Percentiles rank a stretch among this genome's conserved stretches.
Evolutionary conservation across 352 stramenopile genomes (phyloP).

Genomic region (Chrysophaeum taylorii): DNA sequence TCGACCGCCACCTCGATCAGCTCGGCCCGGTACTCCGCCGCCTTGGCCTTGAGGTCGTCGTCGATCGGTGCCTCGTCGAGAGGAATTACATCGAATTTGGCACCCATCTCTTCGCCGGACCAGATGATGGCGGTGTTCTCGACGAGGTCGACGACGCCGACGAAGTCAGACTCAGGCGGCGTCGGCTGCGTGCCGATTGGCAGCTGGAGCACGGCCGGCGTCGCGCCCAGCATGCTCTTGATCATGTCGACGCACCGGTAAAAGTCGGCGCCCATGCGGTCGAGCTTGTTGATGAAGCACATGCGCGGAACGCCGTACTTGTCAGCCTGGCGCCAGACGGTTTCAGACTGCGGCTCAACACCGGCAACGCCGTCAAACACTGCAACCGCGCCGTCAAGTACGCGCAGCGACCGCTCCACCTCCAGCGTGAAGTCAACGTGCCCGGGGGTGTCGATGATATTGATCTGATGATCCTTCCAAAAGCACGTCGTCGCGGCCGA

Average conservation of each 20-base stretch:
- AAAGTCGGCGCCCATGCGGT: constrained; percentile 85
- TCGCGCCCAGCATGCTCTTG: constrained; percentile 53
- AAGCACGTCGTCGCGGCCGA: constrained; percentile 85
- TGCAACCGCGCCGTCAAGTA: constrained; percentile 90
- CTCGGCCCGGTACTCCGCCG: constrained; percentile 56
- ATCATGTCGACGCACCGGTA: constrained; percentile 72
- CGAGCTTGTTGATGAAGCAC: constrained; percentile 94
- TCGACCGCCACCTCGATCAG: constrained; percentile 67
- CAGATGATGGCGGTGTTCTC: constrained; percentile 64
- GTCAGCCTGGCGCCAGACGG: constrained; percentile 70
- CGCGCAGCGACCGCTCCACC: constrained; percentile 88
- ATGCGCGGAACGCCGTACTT: constrained; percentile 81
- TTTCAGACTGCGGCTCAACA: constrained; percentile 81
- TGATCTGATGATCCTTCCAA: constrained; percentile 85
- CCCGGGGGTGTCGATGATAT: constrained; percentile 94
- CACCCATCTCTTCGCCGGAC: constrained; percentile 65
- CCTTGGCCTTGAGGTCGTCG: constrained; percentile 61
- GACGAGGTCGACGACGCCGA: constrained; percentile 67
- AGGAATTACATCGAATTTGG: constrained; percentile 59
- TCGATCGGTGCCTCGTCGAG: constrained; percentile 53
- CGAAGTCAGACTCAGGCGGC: constrained; percentile 52
- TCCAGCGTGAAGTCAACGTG: constrained; percentile 97
- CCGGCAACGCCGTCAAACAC: constrained; percentile 92
- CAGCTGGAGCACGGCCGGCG: constrained; percentile 61
- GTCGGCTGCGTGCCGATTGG: constrained; percentile 49